A percentile compares a stretch with the other conserved stretches of the same genome.
phyloP scores from a whole-genome alignment of 108 stramenopile genomes.

The Pseudonitzschia pungens region DNA sequence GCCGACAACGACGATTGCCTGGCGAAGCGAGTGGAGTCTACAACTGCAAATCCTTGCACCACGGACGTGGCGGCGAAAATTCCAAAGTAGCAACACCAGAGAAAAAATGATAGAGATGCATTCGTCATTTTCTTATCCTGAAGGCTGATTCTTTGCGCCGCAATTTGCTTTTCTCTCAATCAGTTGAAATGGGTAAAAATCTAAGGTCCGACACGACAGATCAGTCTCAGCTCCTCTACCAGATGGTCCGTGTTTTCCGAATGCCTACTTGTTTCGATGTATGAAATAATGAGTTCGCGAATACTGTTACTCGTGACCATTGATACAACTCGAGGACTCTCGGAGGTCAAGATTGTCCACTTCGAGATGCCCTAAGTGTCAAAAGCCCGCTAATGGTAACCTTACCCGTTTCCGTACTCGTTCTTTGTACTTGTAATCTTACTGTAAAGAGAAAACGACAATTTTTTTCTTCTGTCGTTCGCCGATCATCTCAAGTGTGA shows the following conservation, averaged over 20 bases:
- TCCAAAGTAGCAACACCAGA: neutral
- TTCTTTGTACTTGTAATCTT: too few species aligned
- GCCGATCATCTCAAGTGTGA: neutral
- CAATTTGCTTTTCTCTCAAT: neutral
- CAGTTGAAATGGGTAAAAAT: neutral
- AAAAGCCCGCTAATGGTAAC: too few species aligned
- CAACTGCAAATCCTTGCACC: conserved; percentile 1
- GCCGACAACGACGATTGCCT: conserved; percentile 9
- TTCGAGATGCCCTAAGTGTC: too few species aligned
- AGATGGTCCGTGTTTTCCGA: too few species aligned
- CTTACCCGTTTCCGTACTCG: too few species aligned
- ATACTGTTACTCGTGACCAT: too few species aligned
- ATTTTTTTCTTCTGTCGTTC: neutral
- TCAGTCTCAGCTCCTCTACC: too few species aligned
- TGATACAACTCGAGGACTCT: too few species aligned
- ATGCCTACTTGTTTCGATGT: too few species aligned
- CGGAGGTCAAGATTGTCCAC: too few species aligned
- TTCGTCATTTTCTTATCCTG: neutral
- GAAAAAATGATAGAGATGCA: neutral
- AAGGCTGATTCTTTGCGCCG: neutral
- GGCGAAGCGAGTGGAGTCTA: neutral
- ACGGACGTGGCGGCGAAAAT: neutral
- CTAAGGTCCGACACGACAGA: neutral
- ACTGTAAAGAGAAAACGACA: too few species aligned
- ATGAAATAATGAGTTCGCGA: too few species aligned